A percentile compares a stretch with the other conserved stretches of the same genome.
Evolutionary conservation across 179 eudicot species (phyloP).

Genomic region (Nepenthes alata): DNA sequence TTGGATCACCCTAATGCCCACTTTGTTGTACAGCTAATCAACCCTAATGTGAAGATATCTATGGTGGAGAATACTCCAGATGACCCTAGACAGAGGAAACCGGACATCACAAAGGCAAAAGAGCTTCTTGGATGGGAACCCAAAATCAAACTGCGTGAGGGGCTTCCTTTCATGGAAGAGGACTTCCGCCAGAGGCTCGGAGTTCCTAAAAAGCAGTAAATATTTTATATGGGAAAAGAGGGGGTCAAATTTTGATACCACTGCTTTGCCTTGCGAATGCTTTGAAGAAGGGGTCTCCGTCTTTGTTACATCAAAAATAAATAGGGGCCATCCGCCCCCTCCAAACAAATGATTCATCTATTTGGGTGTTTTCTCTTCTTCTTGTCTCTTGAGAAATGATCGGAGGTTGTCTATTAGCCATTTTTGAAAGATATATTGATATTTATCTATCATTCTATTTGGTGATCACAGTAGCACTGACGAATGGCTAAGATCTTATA

Average conservation of each 20-base stretch:
- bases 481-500: no score
- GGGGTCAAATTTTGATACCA: not conserved
- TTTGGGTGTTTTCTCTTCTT: no score
- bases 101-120: slow-evolving; percentile 73
- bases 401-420: no score
- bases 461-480: no score
- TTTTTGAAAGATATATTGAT: no score
- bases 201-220: slow-evolving; percentile 21
- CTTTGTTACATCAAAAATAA: no score
- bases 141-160: slow-evolving; percentile 63
- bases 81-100: slow-evolving; percentile 93
- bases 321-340: no score
- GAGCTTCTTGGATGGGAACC: slow-evolving; percentile 93
- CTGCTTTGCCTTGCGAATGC: no score
- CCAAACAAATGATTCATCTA: no score
- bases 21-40: slow-evolving; percentile 46
- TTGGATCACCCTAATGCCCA: not conserved
- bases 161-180: slow-evolving; percentile 86
- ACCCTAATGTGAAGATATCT: slow-evolving; percentile 56
- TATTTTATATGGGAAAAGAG: not conserved
- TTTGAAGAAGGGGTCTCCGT: no score
- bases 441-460: no score
- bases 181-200: slow-evolving; percentile 37
- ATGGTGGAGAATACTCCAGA: slow-evolving; percentile 87
- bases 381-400: no score